Conservation (phyloP, 345 rosid genomes). For the Eucalyptus albens region DNA sequence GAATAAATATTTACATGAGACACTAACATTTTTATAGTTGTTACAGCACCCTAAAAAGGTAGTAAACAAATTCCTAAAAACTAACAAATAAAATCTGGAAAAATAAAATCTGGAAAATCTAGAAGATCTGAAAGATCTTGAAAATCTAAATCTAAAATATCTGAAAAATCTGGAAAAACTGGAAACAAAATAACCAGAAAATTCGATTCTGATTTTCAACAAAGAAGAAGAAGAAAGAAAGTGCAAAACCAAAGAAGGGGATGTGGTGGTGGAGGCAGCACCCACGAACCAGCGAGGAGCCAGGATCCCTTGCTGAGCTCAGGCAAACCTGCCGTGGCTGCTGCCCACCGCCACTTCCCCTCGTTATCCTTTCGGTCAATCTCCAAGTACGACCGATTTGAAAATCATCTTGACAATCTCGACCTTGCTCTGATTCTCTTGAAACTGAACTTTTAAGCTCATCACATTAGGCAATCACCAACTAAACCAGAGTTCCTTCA, state of each 20-base stretch:
- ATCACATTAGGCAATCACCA: neutral
- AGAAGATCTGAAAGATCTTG: no score
- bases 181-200: no score
- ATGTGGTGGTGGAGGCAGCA: neutral
- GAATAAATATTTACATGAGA: no score
- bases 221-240: neutral
- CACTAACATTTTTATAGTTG: no score
- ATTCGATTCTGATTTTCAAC: no score
- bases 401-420: neutral
- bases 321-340: neutral
- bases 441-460: neutral
- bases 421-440: neutral
- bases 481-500: neutral
- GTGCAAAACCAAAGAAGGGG: neutral
- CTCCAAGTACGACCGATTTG: neutral
- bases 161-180: no score
- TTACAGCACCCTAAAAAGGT: no score
- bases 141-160: no score
- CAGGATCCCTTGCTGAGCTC: neutral
- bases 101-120: no score
- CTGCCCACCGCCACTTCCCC: neutral
- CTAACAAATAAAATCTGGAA: no score
- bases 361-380: neutral
- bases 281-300: neutral
- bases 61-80: no score